Evolutionary conservation across 441 rosid species (phyloP), one percentile per base, ranked within the genome.

Genomic region (Raphanus hybrid): DNA sequence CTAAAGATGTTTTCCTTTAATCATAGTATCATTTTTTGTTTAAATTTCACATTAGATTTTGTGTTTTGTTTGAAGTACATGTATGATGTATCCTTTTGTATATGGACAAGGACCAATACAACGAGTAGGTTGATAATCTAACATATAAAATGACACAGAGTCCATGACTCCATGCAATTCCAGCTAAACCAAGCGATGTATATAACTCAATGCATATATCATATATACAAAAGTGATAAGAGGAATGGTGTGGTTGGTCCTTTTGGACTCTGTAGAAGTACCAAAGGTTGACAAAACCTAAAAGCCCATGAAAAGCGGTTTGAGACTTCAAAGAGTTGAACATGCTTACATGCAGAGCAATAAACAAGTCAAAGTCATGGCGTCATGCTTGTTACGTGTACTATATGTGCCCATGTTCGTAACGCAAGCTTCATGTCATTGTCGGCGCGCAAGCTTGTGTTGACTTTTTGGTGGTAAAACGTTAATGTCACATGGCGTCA

Each of bases 351-450:
- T 16, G 18, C 0, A 16, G 1, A 16, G 10, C 26, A 16, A 54
- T 54, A 54, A 54, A 54, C 26, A 7, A 52, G 23, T 52, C 58
- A 52, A 52, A 52, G 58, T 52, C 20, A 52, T 52, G 58, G 8
- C 58, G 4, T 52, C 58, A 52, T 52, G 57, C 57, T 50, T 50
- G 20, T 50, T 54, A 54, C 59, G 59, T 54, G 59, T 16, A 54
- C 20, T 54, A 54, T 54, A 54, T 54, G 57, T 50, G 20, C 18
- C 57, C 57, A 50, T 50, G 59, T 54, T 54, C 26, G 59, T 54
- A 54, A 54, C 59, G 26, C 59, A 54, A 54, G 59, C 59, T 54
- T 54, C 59, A 54, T 54, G 59, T 15, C 59, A 54, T 54, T 16
- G 59, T 54, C 59, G 10, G 59, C 59, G 59, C 23, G 59, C 59